phyloP scores from a whole-genome alignment of 257 asterid species.

The Solanum pinnatisectum region DNA sequence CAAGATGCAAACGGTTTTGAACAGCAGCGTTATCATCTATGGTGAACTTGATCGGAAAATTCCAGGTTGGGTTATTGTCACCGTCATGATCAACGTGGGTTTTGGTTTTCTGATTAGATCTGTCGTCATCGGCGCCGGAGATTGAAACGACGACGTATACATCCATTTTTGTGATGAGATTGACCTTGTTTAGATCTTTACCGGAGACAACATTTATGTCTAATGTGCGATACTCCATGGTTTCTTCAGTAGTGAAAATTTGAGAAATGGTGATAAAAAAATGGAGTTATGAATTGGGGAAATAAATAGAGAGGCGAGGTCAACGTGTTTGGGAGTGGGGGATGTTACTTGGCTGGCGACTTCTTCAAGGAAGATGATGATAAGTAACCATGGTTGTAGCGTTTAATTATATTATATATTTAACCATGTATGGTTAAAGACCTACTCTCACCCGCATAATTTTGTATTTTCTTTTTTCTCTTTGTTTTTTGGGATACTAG shows the following conservation, averaged over 20 bases:
- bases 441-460: background rate
- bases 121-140: conserved; percentile 36
- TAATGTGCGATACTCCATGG: conserved; percentile 43
- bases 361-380: background rate
- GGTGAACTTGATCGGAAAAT: conserved; percentile 47
- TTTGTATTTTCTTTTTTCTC: too few species aligned
- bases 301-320: background rate
- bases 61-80: conserved; percentile 57
- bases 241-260: background rate
- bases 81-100: conserved; percentile 46
- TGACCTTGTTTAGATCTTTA: conserved; percentile 51
- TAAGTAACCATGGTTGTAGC: conserved; percentile 5
- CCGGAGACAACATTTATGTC: conserved; percentile 48
- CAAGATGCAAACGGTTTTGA: conserved; percentile 50
- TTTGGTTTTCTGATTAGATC: conserved; percentile 27
- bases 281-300: background rate
- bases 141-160: conserved; percentile 50
- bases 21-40: conserved; percentile 46
- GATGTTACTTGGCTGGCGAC: background rate
- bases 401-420: too few species aligned
- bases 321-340: background rate
- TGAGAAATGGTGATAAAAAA: background rate
- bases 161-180: conserved; percentile 47
- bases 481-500: too few species aligned
- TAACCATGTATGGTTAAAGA: background rate